A percentile compares a stretch with the other conserved stretches of the same genome.
These are phyloP conservation scores for Russula lepida DNA, from an alignment of 768 basidiomycete genomes.

Conservation along the genomic window DNA sequence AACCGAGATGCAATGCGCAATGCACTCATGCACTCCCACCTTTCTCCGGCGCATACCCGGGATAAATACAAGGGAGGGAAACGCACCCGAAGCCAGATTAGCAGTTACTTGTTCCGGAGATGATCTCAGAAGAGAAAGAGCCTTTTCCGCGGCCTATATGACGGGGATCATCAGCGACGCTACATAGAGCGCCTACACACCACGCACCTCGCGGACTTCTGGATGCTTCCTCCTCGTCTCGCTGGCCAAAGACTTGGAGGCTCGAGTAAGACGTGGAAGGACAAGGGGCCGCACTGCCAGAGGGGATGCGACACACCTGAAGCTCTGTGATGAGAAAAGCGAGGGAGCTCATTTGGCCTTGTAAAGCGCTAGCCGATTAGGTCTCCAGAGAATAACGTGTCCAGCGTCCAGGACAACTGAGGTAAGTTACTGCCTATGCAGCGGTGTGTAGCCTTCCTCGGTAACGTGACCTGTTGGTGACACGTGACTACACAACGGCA, in stretches of 20 bases:
- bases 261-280: background rate
- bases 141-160: slow-evolving; percentile 75
- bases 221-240: slow-evolving; percentile 86
- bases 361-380: background rate
- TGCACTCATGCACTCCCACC: no score
- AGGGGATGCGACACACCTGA: slow-evolving; percentile 37
- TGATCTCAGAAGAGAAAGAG: slow-evolving; percentile 68
- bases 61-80: background rate
- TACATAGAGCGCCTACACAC: background rate
- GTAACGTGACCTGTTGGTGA: background rate
- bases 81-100: slow-evolving; percentile 60
- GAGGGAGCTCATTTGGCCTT: slow-evolving; percentile 53
- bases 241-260: slow-evolving; percentile 67
- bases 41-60: background rate
- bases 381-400: background rate
- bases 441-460: background rate
- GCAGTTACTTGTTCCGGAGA: slow-evolving; percentile 73
- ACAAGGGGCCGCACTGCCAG: background rate
- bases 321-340: slow-evolving; percentile 68
- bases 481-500: no score
- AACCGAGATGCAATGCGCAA: no score
- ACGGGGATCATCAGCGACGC: background rate
- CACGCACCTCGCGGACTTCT: slow-evolving; percentile 82
- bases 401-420: background rate
- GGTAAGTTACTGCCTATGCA: no score